Evolutionary conservation across 2,329 filamentous ascomycete genomes (phyloP), one percentile per base, ranked within the genome.

Genomic region (Stemphylium beticola): DNA sequence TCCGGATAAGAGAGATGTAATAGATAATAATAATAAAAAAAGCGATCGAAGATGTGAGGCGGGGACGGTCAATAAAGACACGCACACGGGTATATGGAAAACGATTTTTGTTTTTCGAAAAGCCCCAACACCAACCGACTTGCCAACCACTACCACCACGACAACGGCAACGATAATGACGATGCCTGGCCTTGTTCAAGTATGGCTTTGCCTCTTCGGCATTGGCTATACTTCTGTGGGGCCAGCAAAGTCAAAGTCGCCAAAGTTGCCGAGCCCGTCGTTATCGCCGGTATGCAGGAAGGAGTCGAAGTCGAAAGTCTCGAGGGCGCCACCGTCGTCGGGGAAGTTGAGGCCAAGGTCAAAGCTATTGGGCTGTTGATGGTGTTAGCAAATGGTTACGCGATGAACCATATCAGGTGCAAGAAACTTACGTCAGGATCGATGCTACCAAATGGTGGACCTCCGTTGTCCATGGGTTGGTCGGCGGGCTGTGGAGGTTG

Each of bases 261-360:
- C 60, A 41, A 73, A 45, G 32, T 69, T 68, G 42, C 73, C 73
- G 36, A 79, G 73, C 9, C 64, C 71, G 33, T 61, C 66, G 20
- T 67, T 77, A 60, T 83, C 83, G 36, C 75, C 77, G 24, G 82
- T 84, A 65, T 87, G 85, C 47, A 88, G 77, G 77, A 88, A 88
- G 14, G 82, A 85, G 67, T 88, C 86, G 69, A 88, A 88, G 72
- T 88, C 85, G 69, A 88, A 88, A 82, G 82, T 76, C 78, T 86
- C 65, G 78, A 85, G 79, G 81, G 90, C 82, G 86, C 92, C 79
- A 83, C 57, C 45, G 82, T 65, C 53, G 78, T 83, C 73, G 78
- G 79, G 80, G 79, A 72, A 64, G 42, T 68, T 71, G 57, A 80
- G 76, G 49, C 76, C 74, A 50, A 79, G 67, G 39, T 70, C 74